phyloP scores from a whole-genome alignment of 305 asterid species.

The Fraxinus nigra region DNA sequence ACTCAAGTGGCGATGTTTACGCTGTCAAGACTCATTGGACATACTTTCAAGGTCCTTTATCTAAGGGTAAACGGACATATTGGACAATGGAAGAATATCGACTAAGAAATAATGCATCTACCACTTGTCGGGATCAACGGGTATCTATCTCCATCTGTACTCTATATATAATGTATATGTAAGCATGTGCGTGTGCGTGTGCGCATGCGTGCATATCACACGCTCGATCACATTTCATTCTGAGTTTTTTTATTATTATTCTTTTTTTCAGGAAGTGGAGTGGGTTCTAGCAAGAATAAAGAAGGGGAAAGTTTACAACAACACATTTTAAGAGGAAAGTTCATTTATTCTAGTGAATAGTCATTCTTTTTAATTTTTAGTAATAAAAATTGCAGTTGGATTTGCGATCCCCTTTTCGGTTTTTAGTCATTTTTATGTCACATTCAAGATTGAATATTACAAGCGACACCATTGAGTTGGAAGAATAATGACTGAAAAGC shows the following conservation, averaged over 20 bases:
- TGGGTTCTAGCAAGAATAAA: conserved; percentile 33
- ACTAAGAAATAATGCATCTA: neutral
- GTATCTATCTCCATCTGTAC: neutral
- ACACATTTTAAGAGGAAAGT: neutral
- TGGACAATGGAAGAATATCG: conserved; percentile 38
- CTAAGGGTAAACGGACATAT: conserved; percentile 14
- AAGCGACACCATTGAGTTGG: too few relatives aligned
- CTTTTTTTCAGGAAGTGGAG: conserved; percentile 17
- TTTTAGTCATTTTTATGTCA: too few relatives aligned
- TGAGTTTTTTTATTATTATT: neutral
- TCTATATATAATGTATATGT: neutral
- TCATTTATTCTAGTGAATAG: neutral
- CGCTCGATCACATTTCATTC: neutral
- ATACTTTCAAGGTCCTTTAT: conserved; percentile 10
- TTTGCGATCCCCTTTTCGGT: too few relatives aligned
- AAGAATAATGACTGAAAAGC: too few relatives aligned
- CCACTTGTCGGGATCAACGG: neutral
- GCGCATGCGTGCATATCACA: neutral
- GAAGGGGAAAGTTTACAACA: conserved; percentile 21
- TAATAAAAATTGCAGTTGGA: too few relatives aligned
- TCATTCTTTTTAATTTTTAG: too few relatives aligned
- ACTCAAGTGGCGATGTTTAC: conserved; percentile 16
- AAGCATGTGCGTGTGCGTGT: too few relatives aligned
- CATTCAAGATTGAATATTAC: too few relatives aligned
- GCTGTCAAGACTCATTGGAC: conserved; percentile 27